phyloP scores from a whole-genome alignment of 1,139 yeast genomes.

The Eremothecium cymbalariae region DNA sequence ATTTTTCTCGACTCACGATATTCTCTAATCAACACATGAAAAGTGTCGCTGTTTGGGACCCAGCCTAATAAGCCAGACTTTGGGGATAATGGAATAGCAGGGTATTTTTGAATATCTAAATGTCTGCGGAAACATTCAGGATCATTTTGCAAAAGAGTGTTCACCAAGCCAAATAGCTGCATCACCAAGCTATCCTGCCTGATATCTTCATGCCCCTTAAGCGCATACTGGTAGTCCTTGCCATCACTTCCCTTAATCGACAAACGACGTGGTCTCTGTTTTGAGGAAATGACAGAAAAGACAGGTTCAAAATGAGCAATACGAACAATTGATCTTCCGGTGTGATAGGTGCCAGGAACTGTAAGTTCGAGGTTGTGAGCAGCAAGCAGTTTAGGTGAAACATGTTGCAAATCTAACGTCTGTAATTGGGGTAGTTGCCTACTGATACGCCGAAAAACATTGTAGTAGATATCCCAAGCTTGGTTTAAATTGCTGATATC shows the following conservation, averaged over 20 bases:
- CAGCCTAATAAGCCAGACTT: conserved; percentile 94
- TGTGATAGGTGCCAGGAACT: conserved; percentile 85
- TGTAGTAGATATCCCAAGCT: conserved; percentile 96
- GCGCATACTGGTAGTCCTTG: conserved; percentile 65
- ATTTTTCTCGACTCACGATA: conserved; percentile 89
- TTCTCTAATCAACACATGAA: conserved; percentile 87
- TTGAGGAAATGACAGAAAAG: conserved; percentile 83
- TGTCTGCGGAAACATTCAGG: conserved; percentile 96
- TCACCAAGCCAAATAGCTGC: conserved; percentile 95
- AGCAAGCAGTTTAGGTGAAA: conserved; percentile 78
- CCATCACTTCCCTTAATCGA: conserved; percentile 85
- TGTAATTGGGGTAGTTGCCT: conserved; percentile 84
- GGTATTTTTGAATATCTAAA: conserved; percentile 80
- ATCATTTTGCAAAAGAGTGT: conserved; percentile 79
- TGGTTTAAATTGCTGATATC: conserved; percentile 87
- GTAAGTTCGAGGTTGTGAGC: conserved; percentile 80
- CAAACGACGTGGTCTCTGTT: conserved; percentile 87
- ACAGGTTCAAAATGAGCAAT: conserved; percentile 75
- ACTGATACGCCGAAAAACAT: conserved; percentile 84
- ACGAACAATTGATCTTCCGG: conserved; percentile 71
- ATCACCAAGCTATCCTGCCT: conserved; percentile 95
- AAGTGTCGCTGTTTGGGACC: conserved; percentile 96
- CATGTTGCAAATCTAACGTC: conserved; percentile 82
- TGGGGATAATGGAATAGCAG: conserved; percentile 94
- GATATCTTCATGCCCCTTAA: conserved; percentile 97